Base-by-base conservation (phyloP, 2,329 filamentous ascomycete species). In the Cladosporium halotolerans region DNA sequence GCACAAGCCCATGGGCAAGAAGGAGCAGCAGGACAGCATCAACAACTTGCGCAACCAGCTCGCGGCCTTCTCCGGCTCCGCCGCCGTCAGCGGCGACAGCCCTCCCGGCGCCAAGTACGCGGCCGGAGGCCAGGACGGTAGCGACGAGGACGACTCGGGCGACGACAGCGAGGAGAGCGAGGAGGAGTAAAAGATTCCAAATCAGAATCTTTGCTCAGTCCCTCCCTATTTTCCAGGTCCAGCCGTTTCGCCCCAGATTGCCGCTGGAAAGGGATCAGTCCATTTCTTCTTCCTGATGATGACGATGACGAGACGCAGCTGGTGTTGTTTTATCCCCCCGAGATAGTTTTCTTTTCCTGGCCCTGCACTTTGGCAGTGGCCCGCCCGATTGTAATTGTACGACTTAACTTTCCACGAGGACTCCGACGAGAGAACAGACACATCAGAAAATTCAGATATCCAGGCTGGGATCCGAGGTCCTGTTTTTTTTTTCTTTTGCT, bases 1-100 rank as follows among this genome's bases (percentile, higher is more conserved):
- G 76, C 86, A 88, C 69, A 88, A 88, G 75, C 85, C 85, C 1
- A 88, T 88, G 85, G 84, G 82, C 70, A 85, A 85, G 70, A 72
- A 74, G 33, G 84, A 88, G 69, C 85, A 88, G 70, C 83, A 86
- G 64, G 76, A 79, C 40, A 83, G 81, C 59, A 85, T 88, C 62
- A 75, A 79, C 59, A 75, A 81, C 66, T 76, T 88, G 19, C 77
- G 81, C 59, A 78, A 80, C 65, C 78, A 82, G 58, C 75, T 84
- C 60, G 76, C 63, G 39, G 61, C 62, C 44, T 67, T 67, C 56
- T 55, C 60, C 38, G 52, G 53, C 47, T 60, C 54, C 14, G 40
- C 23, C 9, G 55, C 49, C 36, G 58, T 58, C 48, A 33, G 23
- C n/a, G 62, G 60, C 47, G 58, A 55, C 48, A 60, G 56, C 42